Evolutionary conservation across 2,329 filamentous ascomycete genomes (phyloP).

Genomic region (Ramichloridium luteum): DNA sequence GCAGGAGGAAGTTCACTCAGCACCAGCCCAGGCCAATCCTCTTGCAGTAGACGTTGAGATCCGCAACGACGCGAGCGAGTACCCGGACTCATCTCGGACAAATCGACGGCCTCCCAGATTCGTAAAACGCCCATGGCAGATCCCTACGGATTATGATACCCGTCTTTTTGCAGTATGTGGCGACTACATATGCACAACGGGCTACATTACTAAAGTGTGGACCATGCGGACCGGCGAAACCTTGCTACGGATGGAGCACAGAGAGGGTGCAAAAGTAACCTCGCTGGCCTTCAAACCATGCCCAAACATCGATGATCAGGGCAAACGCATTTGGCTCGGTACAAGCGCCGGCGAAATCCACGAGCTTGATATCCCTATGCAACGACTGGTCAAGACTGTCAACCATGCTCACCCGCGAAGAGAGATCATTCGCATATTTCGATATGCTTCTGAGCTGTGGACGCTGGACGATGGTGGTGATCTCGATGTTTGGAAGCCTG

Average conservation of each 20-base stretch:
- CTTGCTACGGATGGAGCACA: slow-evolving; percentile 68
- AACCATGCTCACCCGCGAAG: slow-evolving; percentile 61
- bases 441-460: slow-evolving; percentile 85
- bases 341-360: slow-evolving; percentile 79
- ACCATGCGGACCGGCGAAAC: slow-evolving; percentile 70
- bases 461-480: slow-evolving; percentile 82
- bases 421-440: slow-evolving; percentile 73
- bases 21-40: background rate
- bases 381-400: slow-evolving; percentile 57
- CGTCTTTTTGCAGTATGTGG: slow-evolving; percentile 80
- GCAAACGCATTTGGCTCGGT: slow-evolving; percentile 74
- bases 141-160: slow-evolving; percentile 75
- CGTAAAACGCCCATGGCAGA: slow-evolving; percentile 59
- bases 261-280: slow-evolving; percentile 71
- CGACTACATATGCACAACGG: slow-evolving; percentile 73
- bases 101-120: slow-evolving; percentile 74
- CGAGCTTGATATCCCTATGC: slow-evolving; percentile 70
- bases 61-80: no score
- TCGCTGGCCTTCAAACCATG: slow-evolving; percentile 79
- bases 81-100: slow-evolving; percentile 70
- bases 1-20: no score
- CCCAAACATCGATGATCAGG: slow-evolving; percentile 65
- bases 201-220: slow-evolving; percentile 80
- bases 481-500: slow-evolving; percentile 75
- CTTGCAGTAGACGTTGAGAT: slow-evolving; percentile 24